Base-by-base conservation (phyloP, 1,139 yeast genomes). In the Geotrichum carabidarum region DNA sequence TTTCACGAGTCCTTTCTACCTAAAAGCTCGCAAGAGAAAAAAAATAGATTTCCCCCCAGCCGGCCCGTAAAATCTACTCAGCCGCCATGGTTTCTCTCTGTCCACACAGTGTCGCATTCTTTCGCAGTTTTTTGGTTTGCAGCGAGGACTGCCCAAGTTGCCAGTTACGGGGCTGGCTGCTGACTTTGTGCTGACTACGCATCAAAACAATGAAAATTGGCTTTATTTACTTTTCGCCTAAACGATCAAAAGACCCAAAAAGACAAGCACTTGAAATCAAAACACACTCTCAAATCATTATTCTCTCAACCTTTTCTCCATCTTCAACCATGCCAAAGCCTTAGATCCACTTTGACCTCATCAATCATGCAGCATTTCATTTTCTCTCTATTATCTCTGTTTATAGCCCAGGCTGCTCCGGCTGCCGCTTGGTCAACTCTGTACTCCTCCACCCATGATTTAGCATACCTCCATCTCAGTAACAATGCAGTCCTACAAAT, bases 361-460 rank as follows among this genome's bases (percentile, higher is more conserved):
- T 22, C 27, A 22, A 22, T 22, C 27, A 22, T 22, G 27, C 37
- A 44, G 34, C 30, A 14, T 44, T 2, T 43, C 15, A n/a, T 36
- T 32, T 8, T 17, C 27, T 22, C 27, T 22, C 27, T 22, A 22
- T 22, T 22, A 22, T 22, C 5, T 6, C 40, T 37, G 40, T 17
- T 37, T 14, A 12, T 11, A 8, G 15, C 15, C 9, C 40, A n/a
- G 9, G 15, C 15, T 8, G 15, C 15, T 17, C 11, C 44, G 15
- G 34, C 44, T 2, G 59, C 60, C 34, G 55, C 57, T 8, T 60
- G 63, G 63, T 38, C 60, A 12, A 58, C 62, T 9, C 38, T 56
- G 5, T 60, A 60, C 48, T 51, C 63, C 8, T 46, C 57, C 8
- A 36, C 46, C 31, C 46, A 57, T 7, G 52, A 55, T 17, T 32